phyloP scores from a whole-genome alignment of 2,329 filamentous ascomycete species.

The Botrytis paeoniae region DNA sequence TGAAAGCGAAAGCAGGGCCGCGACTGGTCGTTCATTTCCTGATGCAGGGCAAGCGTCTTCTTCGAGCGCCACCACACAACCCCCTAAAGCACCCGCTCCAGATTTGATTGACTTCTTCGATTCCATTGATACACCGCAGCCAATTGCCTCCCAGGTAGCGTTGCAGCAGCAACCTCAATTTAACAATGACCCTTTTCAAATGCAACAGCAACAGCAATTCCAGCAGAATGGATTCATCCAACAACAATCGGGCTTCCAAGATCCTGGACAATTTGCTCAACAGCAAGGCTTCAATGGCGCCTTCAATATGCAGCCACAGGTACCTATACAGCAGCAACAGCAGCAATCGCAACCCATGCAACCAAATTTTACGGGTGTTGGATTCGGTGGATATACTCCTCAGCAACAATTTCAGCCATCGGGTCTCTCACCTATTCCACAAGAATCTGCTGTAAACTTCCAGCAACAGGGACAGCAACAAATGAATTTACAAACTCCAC shows the following conservation, averaged over 20 bases:
- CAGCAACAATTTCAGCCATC: slow-evolving; percentile 59
- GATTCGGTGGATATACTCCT: slow-evolving; percentile 77
- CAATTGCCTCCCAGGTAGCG: slow-evolving; percentile 52
- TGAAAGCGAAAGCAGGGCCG: slow-evolving; percentile 33
- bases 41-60: slow-evolving; percentile 34
- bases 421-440: slow-evolving; percentile 55
- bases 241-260: slow-evolving; percentile 43
- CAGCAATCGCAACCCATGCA: slow-evolving; percentile 49
- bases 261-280: slow-evolving; percentile 44
- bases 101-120: slow-evolving; percentile 94
- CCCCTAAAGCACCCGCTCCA: slow-evolving; percentile 61
- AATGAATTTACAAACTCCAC: slow-evolving; percentile 45
- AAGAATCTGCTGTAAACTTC: slow-evolving; percentile 53
- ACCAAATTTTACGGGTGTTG: slow-evolving; percentile 66
- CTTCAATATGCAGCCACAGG: slow-evolving; percentile 29
- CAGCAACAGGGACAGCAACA: slow-evolving; percentile 43
- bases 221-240: slow-evolving; percentile 43
- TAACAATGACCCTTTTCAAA: slow-evolving; percentile 33
- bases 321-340: slow-evolving; percentile 33
- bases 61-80: slow-evolving; percentile 43
- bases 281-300: slow-evolving; percentile 38
- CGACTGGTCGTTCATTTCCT: slow-evolving; percentile 34
- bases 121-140: slow-evolving; percentile 83
- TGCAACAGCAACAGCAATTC: slow-evolving; percentile 41
- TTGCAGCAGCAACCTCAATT: slow-evolving; percentile 38